Evolutionary conservation across 2,329 filamentous ascomycete species (phyloP).

Genomic region (Macrophomina phaseolina): DNA sequence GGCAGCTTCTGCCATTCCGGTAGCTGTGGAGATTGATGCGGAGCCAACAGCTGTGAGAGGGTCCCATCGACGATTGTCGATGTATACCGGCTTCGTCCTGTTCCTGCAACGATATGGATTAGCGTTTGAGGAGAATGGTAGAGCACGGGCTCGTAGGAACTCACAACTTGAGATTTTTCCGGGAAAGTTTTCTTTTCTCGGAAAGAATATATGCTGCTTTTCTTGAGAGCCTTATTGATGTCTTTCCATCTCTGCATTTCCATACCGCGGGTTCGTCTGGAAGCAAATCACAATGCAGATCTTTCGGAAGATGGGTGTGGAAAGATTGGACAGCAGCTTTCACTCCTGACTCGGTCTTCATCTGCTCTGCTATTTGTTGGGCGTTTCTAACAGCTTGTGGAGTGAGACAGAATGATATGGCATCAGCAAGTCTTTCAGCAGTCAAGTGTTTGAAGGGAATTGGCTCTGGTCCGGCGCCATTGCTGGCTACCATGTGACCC

Average conservation of each 20-base stretch:
- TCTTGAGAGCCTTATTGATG: neutral
- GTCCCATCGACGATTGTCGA: constrained; percentile 56
- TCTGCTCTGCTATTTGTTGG: constrained; percentile 46
- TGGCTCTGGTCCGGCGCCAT: constrained; percentile 57
- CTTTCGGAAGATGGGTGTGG: constrained; percentile 52
- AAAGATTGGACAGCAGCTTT: constrained; percentile 52
- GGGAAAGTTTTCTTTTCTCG: neutral
- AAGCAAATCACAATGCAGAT: constrained; percentile 68
- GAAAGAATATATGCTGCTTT: neutral
- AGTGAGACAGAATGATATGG: constrained; percentile 53
- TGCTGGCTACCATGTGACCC: constrained; percentile 58
- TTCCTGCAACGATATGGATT: constrained; percentile 29
- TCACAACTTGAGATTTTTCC: neutral
- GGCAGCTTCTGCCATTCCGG: constrained; percentile 63
- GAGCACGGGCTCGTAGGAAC: neutral
- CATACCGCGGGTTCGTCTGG: constrained; percentile 75
- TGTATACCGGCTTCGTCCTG: constrained; percentile 36
- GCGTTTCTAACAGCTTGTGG: constrained; percentile 46
- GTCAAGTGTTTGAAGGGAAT: constrained; percentile 55
- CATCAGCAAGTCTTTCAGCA: constrained; percentile 50
- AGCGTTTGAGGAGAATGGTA: neutral
- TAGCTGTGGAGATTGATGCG: constrained; percentile 62
- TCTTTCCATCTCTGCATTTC: constrained; percentile 39
- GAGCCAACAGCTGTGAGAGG: constrained; percentile 68
- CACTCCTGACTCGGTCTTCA: constrained; percentile 51